Evolutionary conservation across 116 monocot species (phyloP).

Genomic region (Cymodocea nodosa): DNA sequence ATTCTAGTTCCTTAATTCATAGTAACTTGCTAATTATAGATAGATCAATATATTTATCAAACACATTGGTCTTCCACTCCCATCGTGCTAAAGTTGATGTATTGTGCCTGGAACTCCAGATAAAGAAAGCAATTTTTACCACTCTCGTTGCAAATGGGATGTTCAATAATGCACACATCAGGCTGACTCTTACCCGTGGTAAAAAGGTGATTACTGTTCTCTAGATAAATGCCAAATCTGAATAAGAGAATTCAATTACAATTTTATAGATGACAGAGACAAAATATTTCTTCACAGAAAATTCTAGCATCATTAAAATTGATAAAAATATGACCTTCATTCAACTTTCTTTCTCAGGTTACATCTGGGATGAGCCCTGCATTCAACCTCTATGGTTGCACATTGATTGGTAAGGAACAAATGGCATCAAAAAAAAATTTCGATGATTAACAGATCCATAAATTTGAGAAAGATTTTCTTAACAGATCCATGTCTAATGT

Average conservation of each 20-base stretch:
- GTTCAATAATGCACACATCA: conserved; percentile 87
- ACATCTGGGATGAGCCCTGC: conserved; percentile 97
- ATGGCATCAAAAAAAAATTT: too few relatives aligned
- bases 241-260: background rate
- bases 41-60: background rate
- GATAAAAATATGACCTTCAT: background rate
- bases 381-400: conserved; percentile 96
- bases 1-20: too few relatives aligned
- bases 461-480: too few relatives aligned
- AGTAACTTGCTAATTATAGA: too few relatives aligned
- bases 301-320: too few relatives aligned
- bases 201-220: conserved; percentile 45
- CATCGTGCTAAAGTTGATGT: background rate
- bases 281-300: too few relatives aligned
- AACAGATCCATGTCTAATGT: too few relatives aligned
- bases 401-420: conserved; percentile 80
- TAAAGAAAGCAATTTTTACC: conserved; percentile 83
- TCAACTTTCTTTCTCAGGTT: conserved; percentile 32
- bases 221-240: background rate
- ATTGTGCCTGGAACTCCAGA: conserved; percentile 18
- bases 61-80: background rate
- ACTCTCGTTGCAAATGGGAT: conserved; percentile 87
- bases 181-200: conserved; percentile 94
- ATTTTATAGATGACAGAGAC: background rate
- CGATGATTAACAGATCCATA: too few relatives aligned